Percentiles rank a stretch among this genome's conserved stretches.
phyloP scores from a whole-genome alignment of 192 early-diverging fungal species.

The Rhizophagus clarus region DNA sequence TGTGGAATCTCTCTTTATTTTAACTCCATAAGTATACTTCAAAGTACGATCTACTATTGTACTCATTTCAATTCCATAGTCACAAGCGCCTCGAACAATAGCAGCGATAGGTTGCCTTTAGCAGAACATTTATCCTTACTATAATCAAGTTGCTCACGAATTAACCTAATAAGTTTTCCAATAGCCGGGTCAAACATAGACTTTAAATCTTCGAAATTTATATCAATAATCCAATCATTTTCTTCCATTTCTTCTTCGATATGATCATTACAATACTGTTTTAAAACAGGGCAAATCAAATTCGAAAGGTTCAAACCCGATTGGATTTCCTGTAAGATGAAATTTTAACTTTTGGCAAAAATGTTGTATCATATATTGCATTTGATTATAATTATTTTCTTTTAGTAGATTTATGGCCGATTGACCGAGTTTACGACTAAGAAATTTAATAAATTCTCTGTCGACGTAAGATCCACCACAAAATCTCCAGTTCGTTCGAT shows the following conservation, averaged over 20 bases:
- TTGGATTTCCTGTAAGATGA: not conserved
- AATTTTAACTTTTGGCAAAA: constrained; percentile 6
- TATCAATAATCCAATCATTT: constrained; percentile 10
- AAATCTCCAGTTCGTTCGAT: constrained; percentile 46
- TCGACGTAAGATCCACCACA: constrained; percentile 54
- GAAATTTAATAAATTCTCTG: constrained; percentile 24
- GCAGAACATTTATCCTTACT: constrained; percentile 37
- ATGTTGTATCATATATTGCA: constrained; percentile 13
- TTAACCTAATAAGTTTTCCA: constrained; percentile 40
- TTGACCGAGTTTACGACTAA: not conserved
- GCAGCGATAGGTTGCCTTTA: constrained; percentile 46
- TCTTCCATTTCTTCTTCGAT: not conserved
- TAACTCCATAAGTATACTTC: constrained; percentile 2
- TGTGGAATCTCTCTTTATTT: not conserved
- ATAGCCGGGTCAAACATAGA: constrained; percentile 53
- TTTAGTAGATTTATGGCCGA: not conserved
- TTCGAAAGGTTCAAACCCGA: not conserved
- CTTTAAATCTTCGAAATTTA: constrained; percentile 25
- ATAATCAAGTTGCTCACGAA: constrained; percentile 45
- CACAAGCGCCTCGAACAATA: not conserved
- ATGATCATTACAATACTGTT: not conserved
- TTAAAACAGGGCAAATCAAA: constrained; percentile 8
- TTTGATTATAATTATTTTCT: constrained; percentile 10
- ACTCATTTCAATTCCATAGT: not conserved
- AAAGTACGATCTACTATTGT: not conserved